Evolutionary conservation across 345 rosid species (phyloP), one percentile per base, ranked within the genome.

Genomic region (Salix dunnii): DNA sequence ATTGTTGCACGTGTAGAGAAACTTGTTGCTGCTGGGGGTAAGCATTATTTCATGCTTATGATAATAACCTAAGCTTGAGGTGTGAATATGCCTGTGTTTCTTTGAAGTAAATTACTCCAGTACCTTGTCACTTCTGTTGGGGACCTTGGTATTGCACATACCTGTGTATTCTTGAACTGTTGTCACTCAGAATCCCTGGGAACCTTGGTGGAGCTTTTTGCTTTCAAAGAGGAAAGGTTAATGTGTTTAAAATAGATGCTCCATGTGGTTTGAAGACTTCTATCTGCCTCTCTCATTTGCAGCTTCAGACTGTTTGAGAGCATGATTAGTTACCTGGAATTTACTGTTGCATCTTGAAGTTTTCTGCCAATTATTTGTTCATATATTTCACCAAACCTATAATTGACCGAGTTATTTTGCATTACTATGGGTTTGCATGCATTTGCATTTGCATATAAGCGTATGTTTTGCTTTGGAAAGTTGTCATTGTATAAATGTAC

Each of bases 21-120:
- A 85, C 94, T 92, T 72, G 92, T 91, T 76, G 94, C 89, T 74
- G 92, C 97, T 81, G 97, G 97, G 70, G 97, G 97, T 91, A 85
- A 46, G 14, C 1, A 27, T 25, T 69, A 46, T 68, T 49, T 71
- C 40, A 33, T 66, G 7, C 63, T 69, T 70, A 40, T 76, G 62
- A 72, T 75, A 40, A 71, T 69, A 58, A 58, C 25, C 12, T 9
- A 3, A 23, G 27, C 13, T 23, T 58, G 63, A 23, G 23, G 23
- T 58, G 16, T 23, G 13, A 12, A 58, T 3, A 58, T 23, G 63
- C 11, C 23, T 23, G 28, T n/a, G 2, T 53, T 8, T 58, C n/a
- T n/a, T n/a, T 58, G 63, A 58, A 58, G 28, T 58, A 58, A n/a
- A 23, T n/a, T 2, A n/a, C 62, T n/a, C 63, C 0, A 58, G 63